A percentile compares a stretch with the other conserved stretches of the same genome.
Evolutionary conservation across 352 stramenopile species (phyloP).

Genomic region (Pythium inflatum): DNA sequence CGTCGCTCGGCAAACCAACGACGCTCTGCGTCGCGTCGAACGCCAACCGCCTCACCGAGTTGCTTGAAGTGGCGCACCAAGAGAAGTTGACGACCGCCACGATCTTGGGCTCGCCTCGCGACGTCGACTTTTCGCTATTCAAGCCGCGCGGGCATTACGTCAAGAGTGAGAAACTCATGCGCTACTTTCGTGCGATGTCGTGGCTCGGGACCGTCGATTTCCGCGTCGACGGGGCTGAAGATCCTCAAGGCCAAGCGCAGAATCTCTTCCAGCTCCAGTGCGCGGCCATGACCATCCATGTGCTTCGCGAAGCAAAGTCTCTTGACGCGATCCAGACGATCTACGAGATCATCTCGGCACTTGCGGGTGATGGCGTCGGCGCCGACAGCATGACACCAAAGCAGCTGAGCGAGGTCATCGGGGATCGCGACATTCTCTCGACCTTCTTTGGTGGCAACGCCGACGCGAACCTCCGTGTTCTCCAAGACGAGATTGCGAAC

Average conservation of each 20-base stretch:
- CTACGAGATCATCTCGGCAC: conserved; percentile 9
- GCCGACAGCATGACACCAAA: conserved; percentile 30
- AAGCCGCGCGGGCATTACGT: conserved; percentile 38
- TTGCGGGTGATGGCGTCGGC: conserved; percentile 24
- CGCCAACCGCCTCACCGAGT: no score
- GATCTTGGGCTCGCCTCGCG: conserved; percentile 19
- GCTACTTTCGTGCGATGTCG: conserved; percentile 32
- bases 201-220: conserved; percentile 36
- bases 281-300: conserved; percentile 23
- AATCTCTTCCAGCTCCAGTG: conserved; percentile 30
- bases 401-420: conserved; percentile 25
- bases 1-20: no score
- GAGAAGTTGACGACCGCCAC: no score
- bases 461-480: background rate
- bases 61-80: no score
- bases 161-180: conserved; percentile 15
- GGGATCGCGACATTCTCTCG: conserved; percentile 6
- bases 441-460: background rate
- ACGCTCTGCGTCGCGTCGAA: no score
- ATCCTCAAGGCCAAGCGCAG: conserved; percentile 4
- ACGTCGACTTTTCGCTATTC: conserved; percentile 38
- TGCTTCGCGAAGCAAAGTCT: conserved; percentile 19
- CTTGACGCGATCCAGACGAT: conserved; percentile 11
- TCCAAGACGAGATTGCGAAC: conserved; percentile 29
- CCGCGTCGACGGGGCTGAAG: conserved; percentile 31